These are phyloP conservation scores for Triticum turgidum DNA, from an alignment of 176 grass and related monocot species.

Conservation along the genomic window DNA sequence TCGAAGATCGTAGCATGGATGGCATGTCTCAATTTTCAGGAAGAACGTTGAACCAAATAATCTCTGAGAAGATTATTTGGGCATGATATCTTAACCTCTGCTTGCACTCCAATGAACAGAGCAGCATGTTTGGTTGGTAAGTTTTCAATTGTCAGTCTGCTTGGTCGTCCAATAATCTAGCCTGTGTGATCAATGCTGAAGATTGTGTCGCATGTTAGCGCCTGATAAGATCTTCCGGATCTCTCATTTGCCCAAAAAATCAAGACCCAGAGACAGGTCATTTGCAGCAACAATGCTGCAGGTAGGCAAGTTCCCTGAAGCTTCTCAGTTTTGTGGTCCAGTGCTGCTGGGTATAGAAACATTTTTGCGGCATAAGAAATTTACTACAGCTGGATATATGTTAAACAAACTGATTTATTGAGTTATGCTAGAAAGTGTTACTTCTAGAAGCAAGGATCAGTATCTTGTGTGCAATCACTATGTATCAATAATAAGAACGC, in stretches of 20 bases:
- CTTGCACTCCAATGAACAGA: not conserved
- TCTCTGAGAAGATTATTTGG: not conserved
- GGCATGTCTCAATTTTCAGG: not conserved
- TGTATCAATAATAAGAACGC: not conserved
- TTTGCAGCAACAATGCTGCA: not conserved
- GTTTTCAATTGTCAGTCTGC: not conserved
- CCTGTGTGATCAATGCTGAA: not conserved
- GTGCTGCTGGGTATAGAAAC: not conserved
- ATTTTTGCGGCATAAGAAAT: not conserved
- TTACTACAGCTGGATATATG: too few species aligned
- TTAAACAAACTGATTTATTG: not conserved
- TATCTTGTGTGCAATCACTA: not conserved
- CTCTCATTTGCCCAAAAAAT: not conserved
- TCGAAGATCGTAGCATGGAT: not conserved
- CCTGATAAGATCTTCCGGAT: not conserved
- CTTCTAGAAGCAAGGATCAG: not conserved
- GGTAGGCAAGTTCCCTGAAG: constrained; percentile 36
- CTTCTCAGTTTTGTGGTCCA: constrained; percentile 2
- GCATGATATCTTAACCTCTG: not conserved
- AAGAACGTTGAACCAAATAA: not conserved
- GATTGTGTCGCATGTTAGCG: not conserved
- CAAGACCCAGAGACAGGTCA: too few species aligned
- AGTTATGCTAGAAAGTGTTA: not conserved
- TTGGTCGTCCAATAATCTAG: constrained; percentile 6
- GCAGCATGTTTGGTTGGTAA: not conserved